These are phyloP conservation scores for Begonia fuchsioides DNA, from an alignment of 306 rosid species.

Conservation along the genomic window DNA sequence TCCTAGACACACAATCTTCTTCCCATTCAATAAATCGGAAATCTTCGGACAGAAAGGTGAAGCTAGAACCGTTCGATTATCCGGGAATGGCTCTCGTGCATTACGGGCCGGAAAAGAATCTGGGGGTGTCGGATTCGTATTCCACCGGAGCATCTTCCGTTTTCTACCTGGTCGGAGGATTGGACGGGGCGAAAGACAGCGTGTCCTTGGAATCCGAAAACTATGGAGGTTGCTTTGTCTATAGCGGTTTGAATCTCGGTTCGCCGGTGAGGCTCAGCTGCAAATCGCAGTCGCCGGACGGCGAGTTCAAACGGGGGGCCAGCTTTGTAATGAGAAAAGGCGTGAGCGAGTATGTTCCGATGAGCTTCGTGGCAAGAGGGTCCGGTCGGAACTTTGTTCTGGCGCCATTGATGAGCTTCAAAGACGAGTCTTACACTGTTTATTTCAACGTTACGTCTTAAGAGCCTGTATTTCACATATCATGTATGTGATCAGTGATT, in stretches of 20 bases:
- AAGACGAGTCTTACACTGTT: constrained; percentile 56
- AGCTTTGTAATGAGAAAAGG: constrained; percentile 44
- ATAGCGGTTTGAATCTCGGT: constrained; percentile 11
- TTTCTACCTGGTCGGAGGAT: constrained; percentile 42
- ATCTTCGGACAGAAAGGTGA: constrained; percentile 21
- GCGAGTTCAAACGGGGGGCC: constrained; percentile 31
- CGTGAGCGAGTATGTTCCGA: constrained; percentile 42
- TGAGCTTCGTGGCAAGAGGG: constrained; percentile 72
- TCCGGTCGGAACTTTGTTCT: constrained; percentile 40
- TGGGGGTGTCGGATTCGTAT: constrained; percentile 21
- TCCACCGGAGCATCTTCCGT: constrained; percentile 15
- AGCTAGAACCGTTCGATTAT: constrained; percentile 52
- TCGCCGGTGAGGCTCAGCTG: constrained; percentile 42
- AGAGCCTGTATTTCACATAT: not conserved
- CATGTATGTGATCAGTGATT: too few species aligned
- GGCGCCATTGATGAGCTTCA: constrained; percentile 50
- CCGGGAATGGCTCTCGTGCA: constrained; percentile 57
- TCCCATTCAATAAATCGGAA: constrained; percentile 10
- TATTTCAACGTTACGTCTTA: constrained; percentile 46
- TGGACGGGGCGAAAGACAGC: constrained; percentile 41
- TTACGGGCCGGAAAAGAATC: constrained; percentile 28
- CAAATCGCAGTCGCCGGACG: constrained; percentile 9
- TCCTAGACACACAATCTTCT: constrained; percentile 18
- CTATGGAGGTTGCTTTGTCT: constrained; percentile 44
- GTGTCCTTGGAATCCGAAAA: constrained; percentile 45